Evolutionary conservation across 2,329 filamentous ascomycete species (phyloP).

Genomic region (Dothideomycetidae sp.): DNA sequence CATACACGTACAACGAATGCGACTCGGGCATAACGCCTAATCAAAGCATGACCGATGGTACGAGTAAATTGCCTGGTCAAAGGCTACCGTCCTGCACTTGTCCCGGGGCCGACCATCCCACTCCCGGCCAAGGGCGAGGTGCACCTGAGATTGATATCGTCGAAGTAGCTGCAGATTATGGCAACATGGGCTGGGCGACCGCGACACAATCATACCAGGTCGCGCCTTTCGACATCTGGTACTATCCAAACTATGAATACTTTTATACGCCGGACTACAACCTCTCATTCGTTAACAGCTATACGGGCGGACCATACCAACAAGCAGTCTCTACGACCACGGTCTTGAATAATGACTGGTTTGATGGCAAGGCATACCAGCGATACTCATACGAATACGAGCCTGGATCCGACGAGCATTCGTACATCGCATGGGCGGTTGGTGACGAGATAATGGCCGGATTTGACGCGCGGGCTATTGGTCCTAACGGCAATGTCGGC

Average conservation of each 20-base stretch:
- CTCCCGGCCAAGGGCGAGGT: slow-evolving; percentile 47
- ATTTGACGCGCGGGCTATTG: slow-evolving; percentile 43
- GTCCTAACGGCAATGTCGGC: slow-evolving; percentile 43
- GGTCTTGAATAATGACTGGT: slow-evolving; percentile 52
- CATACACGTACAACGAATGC: slow-evolving; percentile 58
- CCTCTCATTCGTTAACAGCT: slow-evolving; percentile 44
- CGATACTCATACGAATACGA: slow-evolving; percentile 49
- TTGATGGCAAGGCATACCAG: slow-evolving; percentile 49
- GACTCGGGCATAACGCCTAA: slow-evolving; percentile 59
- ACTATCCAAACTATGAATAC: slow-evolving; percentile 45
- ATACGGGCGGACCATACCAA: slow-evolving; percentile 48
- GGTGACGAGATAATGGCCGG: slow-evolving; percentile 52
- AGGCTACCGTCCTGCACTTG: slow-evolving; percentile 55
- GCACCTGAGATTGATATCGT: slow-evolving; percentile 60
- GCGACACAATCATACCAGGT: slow-evolving; percentile 54
- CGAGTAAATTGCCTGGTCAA: slow-evolving; percentile 57
- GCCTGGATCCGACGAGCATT: slow-evolving; percentile 37
- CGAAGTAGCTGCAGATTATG: slow-evolving; percentile 33
- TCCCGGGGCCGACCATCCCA: slow-evolving; percentile 48
- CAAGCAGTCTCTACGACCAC: slow-evolving; percentile 48
- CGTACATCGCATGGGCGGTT: slow-evolving; percentile 55
- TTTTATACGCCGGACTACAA: slow-evolving; percentile 37
- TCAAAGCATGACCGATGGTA: slow-evolving; percentile 52
- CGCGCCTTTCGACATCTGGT: slow-evolving; percentile 57
- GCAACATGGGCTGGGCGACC: slow-evolving; percentile 13